phyloP scores from a whole-genome alignment of 78 protist species.

The Emiliania huxleyi region DNA sequence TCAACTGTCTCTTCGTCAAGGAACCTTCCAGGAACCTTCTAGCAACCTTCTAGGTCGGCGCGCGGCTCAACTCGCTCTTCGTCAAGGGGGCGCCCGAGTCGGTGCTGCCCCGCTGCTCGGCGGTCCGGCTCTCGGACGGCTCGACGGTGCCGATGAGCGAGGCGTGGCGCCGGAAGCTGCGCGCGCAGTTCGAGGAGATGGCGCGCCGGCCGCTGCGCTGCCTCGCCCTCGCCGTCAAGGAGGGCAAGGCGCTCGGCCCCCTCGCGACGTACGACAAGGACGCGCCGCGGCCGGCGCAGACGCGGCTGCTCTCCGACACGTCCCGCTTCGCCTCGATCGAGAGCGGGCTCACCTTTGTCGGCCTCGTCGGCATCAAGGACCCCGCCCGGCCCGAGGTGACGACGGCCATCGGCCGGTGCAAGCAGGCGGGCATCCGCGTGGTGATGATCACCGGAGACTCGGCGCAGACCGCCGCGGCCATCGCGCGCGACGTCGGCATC shows the following conservation, averaged over 20 bases:
- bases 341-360: slow-evolving; percentile 63
- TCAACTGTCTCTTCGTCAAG: slow-evolving; percentile 46
- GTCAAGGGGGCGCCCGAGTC: slow-evolving; percentile 77
- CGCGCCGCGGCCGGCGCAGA: neutral
- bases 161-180: neutral
- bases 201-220: neutral
- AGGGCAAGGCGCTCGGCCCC: neutral
- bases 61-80: slow-evolving; percentile 10
- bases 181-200: neutral
- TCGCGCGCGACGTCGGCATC: slow-evolving; percentile 44
- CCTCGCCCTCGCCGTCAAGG: slow-evolving; percentile 2
- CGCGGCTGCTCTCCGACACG: neutral
- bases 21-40: too few relatives aligned
- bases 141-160: neutral
- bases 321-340: slow-evolving; percentile 37
- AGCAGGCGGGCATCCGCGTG: slow-evolving; percentile 73
- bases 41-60: neutral
- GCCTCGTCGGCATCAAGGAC: slow-evolving; percentile 77
- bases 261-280: neutral
- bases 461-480: slow-evolving; percentile 70
- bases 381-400: slow-evolving; percentile 77
- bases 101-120: slow-evolving; percentile 60
- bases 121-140: slow-evolving; percentile 4
- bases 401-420: slow-evolving; percentile 60
- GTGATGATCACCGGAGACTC: slow-evolving; percentile 87